Percentiles rank a stretch among this genome's conserved stretches.
phyloP scores from a whole-genome alignment of 768 basidiomycete genomes.

The Tremella fuciformis region DNA sequence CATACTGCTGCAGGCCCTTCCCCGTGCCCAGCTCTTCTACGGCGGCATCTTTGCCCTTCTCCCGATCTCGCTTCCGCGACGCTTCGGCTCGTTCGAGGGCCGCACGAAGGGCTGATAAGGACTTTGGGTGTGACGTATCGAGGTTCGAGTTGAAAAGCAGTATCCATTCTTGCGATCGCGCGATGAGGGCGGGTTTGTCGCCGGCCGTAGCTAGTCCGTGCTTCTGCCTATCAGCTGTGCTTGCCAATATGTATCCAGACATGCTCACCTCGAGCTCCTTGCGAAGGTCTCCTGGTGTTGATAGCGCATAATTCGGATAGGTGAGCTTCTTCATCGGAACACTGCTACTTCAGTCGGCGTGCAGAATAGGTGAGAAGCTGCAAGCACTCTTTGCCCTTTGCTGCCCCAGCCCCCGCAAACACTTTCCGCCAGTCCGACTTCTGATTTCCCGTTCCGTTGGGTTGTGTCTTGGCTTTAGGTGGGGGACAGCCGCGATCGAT shows the following conservation, averaged over 20 bases:
- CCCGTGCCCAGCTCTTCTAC: conserved; percentile 64
- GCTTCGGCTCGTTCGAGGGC: conserved; percentile 35
- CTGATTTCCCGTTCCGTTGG: conserved; percentile 26
- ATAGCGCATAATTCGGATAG: conserved; percentile 47
- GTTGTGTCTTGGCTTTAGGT: conserved; percentile 17
- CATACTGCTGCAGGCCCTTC: conserved; percentile 63
- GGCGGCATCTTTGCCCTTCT: conserved; percentile 44
- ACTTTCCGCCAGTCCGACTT: conserved; percentile 48
- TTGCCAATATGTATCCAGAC: not conserved
- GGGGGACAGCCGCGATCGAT: conserved; percentile 63
- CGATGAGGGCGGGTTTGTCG: conserved; percentile 34
- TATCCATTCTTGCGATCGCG: conserved; percentile 49
- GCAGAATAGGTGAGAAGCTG: not conserved
- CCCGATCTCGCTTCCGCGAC: conserved; percentile 36
- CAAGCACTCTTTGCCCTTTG: conserved; percentile 24
- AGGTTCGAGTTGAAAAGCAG: conserved; percentile 50
- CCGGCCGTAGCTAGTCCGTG: conserved; percentile 38
- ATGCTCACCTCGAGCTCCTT: conserved; percentile 23
- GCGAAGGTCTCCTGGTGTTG: conserved; percentile 40
- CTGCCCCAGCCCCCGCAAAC: conserved; percentile 33
- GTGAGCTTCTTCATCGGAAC: conserved; percentile 40
- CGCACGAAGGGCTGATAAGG: conserved; percentile 37
- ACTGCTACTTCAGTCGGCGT: conserved; percentile 9
- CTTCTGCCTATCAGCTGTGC: conserved; percentile 18
- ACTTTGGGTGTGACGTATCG: conserved; percentile 46